Base-by-base conservation (phyloP, 139 green algal species). In the Chlorella sp. region DNA sequence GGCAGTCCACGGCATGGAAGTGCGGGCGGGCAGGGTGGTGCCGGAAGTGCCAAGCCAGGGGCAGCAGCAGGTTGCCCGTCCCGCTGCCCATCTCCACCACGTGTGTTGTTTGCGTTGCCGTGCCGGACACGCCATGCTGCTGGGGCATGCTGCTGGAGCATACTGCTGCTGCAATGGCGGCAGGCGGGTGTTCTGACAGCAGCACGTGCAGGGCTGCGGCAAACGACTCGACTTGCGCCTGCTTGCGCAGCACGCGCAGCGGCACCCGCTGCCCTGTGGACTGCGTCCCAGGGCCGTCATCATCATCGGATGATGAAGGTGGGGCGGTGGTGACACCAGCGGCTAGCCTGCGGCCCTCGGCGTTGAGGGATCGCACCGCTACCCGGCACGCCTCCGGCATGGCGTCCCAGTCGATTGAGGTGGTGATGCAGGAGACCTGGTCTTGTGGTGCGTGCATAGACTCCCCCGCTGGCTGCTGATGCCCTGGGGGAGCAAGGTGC, bases 21-120 rank as follows among this genome's bases (percentile, higher is more conserved):
- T 61, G 0, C 31, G 62, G 76, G 20, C n/a, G n/a, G n/a, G n/a
- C n/a, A n/a, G n/a, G n/a, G n/a, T n/a, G n/a, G n/a, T 70, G 23
- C 0, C 84, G 89, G 34, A 89, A 87, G 0, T 79, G 36, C 0
- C 49, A 61, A 23, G 88, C 88, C n/a, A 91, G 81, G 1, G 88
- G 81, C 59, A 93, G 74, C 31, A 85, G 31, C 68, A 93, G 67
- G 34, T 81, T 88, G 66, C 88, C 88, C 1, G 70, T 86, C 49
- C 89, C 89, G 59, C 86, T 88, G 17, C 87, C 89, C 79, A 94
- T 91, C 71, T 94, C 89, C 0, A 94, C 89, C 1, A 91, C 70
- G 4, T 30, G 55, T 55, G 42, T 10, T 55, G 42, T 55, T 10
- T 17, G 17, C 42, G 10, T 10, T 55, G 42, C 10, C 42, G 17